phyloP scores from a whole-genome alignment of 305 asterid species.

The Fraxinus greggii region DNA sequence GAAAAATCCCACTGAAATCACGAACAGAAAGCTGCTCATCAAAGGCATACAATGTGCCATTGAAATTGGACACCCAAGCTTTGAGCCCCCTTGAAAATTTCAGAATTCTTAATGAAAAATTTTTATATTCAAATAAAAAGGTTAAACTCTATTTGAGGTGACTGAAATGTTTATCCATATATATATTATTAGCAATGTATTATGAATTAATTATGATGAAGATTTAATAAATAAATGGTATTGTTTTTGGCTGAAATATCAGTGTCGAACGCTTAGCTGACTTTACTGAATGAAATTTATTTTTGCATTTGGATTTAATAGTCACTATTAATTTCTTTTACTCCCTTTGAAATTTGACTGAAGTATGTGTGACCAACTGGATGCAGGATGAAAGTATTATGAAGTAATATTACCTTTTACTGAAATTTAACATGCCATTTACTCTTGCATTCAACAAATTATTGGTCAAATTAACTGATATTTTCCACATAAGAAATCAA shows the following conservation, averaged over 20 bases:
- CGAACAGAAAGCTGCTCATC: slow-evolving; percentile 21
- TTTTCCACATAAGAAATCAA: neutral
- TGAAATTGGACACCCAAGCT: neutral
- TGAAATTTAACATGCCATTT: neutral
- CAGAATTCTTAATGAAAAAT: neutral
- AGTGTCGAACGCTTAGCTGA: neutral
- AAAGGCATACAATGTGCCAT: slow-evolving; percentile 21
- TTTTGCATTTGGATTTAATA: neutral
- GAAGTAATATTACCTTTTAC: neutral
- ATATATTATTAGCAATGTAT: neutral
- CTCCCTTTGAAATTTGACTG: neutral
- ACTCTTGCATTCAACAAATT: neutral
- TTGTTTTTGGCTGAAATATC: neutral
- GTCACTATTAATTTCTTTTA: neutral
- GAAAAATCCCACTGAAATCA: slow-evolving; percentile 29
- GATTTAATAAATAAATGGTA: neutral
- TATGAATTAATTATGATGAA: neutral
- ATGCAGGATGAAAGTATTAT: neutral
- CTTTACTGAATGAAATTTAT: neutral
- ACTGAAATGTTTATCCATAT: slow-evolving; percentile 5
- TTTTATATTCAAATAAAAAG: neutral
- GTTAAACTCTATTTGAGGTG: neutral
- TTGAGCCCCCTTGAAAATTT: neutral
- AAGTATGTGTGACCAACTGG: neutral
- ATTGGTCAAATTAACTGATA: neutral